These are phyloP conservation scores for Rubia yunnanensis DNA, from an alignment of 257 asterid species.

Conservation along the genomic window DNA sequence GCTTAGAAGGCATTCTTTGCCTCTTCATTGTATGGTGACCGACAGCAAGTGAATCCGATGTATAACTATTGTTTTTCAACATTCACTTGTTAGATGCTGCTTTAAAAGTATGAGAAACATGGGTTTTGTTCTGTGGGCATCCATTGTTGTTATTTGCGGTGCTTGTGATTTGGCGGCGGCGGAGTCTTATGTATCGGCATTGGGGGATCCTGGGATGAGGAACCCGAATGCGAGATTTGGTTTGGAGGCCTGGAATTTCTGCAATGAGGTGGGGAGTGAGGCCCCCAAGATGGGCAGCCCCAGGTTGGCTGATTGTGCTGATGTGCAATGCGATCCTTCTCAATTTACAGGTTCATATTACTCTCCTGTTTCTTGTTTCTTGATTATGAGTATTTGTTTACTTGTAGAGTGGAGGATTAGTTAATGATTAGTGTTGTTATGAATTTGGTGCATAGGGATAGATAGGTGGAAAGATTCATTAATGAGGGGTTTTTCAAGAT, in stretches of 20 bases:
- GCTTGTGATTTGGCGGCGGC: constrained; percentile 8
- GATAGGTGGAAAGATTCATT: background rate
- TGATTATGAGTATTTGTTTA: background rate
- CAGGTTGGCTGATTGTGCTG: constrained; percentile 80
- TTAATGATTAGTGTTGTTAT: background rate
- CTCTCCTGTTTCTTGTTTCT: background rate
- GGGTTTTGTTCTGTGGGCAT: constrained; percentile 11
- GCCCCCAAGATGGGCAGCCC: constrained; percentile 81
- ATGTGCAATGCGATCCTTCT: constrained; percentile 34
- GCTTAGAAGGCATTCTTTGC: background rate
- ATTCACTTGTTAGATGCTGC: background rate
- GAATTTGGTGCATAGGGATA: background rate
- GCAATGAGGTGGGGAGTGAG: constrained; percentile 78
- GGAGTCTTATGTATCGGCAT: constrained; percentile 39
- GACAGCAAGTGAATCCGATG: background rate
- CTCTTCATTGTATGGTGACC: background rate
- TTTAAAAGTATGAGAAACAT: constrained; percentile 9
- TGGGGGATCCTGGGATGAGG: constrained; percentile 84
- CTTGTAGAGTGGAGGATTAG: background rate
- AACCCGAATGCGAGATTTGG: constrained; percentile 77
- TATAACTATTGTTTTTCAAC: background rate
- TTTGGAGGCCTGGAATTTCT: constrained; percentile 88
- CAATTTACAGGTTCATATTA: constrained; percentile 29
- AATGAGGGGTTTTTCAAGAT: background rate
- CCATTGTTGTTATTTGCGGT: constrained; percentile 10